Base-by-base conservation (phyloP, 495 filamentous ascomycete species). In the Talaromyces thailandensis region DNA sequence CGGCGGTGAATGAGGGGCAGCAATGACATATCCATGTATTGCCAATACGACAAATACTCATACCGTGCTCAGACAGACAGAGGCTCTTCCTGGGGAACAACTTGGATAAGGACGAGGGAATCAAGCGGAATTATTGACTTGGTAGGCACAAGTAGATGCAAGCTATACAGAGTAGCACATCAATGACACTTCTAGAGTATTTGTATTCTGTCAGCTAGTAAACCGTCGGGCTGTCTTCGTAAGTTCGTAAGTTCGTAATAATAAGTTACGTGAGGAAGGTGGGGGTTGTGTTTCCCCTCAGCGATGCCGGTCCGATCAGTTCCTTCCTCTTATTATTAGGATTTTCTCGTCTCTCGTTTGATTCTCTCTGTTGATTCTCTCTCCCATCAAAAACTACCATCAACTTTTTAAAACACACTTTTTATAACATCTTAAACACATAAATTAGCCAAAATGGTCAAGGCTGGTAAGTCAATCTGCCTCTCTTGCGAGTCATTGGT, bases 361-460 rank as follows among this genome's bases (percentile, higher is more conserved):
- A n/a, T 25, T 57, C 55, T 57, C 29, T 57, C 29, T 29, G 14
- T 23, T 35, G 26, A 29, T 56, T 35, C 18, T 58, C 37, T 52
- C 50, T 12, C 48, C 53, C n/a, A n/a, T n/a, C n/a, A n/a, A n/a
- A 57, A 53, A 64, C 60, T 63, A n/a, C n/a, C 51, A 55, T 56
- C 62, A n/a, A 51, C 23, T 28, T 12, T 55, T 52, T 40, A 43
- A 58, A 48, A 9, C 26, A 45, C 32, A 12, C 31, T 37, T 40
- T 57, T 57, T 64, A 55, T 63, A 60, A 16, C 62, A 21, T 53
- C 35, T 8, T n/a, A 56, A 32, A 63, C 35, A 29, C 16, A 32
- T 24, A 45, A 45, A 6, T 73, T 74, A 72, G 72, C 81, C 86
- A 93, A 82, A 84, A 96, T 96, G 91, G 91, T 94, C 80, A 96